Conservation (phyloP, 306 rosid species). For the Lathyrus sativus region DNA sequence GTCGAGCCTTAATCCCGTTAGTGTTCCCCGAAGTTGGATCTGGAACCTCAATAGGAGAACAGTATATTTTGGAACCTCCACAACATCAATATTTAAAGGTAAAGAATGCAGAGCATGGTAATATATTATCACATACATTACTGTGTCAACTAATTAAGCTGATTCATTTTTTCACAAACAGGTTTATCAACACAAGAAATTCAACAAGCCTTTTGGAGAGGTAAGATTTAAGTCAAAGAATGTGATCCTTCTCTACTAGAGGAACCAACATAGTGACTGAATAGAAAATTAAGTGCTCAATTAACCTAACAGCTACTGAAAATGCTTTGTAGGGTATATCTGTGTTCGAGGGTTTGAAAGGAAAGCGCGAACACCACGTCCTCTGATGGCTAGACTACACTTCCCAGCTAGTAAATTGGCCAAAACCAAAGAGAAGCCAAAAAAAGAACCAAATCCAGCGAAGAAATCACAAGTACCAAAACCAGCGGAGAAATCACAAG, state of each 20-base stretch:
- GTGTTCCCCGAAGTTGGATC: slow-evolving; percentile 65
- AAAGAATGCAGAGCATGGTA: slow-evolving; percentile 25
- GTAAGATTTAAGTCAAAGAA: slow-evolving; percentile 46
- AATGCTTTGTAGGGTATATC: slow-evolving; percentile 68
- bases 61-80: slow-evolving; percentile 68
- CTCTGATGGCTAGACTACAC: slow-evolving; percentile 77
- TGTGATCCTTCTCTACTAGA: slow-evolving; percentile 23
- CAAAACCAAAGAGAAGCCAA: slow-evolving; percentile 42
- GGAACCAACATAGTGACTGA: slow-evolving; percentile 1
- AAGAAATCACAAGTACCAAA: slow-evolving; percentile 5
- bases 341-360: slow-evolving; percentile 90
- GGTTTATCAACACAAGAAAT: slow-evolving; percentile 81
- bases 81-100: slow-evolving; percentile 77
- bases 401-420: slow-evolving; percentile 77
- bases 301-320: slow-evolving; percentile 16
- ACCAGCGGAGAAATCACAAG: neutral
- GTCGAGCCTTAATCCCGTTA: slow-evolving; percentile 59
- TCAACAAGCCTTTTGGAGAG: slow-evolving; percentile 94
- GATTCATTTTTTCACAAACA: slow-evolving; percentile 40
- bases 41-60: slow-evolving; percentile 66
- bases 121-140: neutral
- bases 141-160: slow-evolving; percentile 23
- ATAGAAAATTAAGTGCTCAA: slow-evolving; percentile 18
- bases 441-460: slow-evolving; percentile 32
- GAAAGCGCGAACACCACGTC: slow-evolving; percentile 69